Evolutionary conservation across 441 rosid genomes (phyloP).

Genomic region (Populus hybrid): DNA sequence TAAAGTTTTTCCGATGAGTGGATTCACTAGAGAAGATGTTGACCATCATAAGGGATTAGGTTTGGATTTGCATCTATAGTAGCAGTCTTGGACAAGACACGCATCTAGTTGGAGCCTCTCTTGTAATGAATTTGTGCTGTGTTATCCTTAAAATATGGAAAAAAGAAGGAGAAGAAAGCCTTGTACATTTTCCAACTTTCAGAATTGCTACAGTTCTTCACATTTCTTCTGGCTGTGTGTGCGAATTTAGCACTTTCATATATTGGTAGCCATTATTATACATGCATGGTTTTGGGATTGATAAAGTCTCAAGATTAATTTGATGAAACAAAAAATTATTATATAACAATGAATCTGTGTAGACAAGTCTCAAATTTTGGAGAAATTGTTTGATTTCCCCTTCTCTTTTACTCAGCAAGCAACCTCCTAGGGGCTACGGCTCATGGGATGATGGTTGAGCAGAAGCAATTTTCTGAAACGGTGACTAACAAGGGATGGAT

Average conservation of each 20-base stretch:
- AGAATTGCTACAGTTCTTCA: neutral
- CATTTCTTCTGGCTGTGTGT: neutral
- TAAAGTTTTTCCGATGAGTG: constrained; percentile 2
- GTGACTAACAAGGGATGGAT: neutral
- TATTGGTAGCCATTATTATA: neutral
- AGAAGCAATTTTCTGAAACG: neutral
- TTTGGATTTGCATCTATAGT: constrained; percentile 51
- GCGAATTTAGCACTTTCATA: neutral
- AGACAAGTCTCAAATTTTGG: too few species aligned
- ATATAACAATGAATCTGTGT: too few species aligned
- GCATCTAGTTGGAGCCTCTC: constrained; percentile 9
- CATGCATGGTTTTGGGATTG: neutral
- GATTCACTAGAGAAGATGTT: constrained; percentile 27
- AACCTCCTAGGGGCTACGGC: neutral
- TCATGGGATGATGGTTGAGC: neutral
- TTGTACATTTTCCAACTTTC: neutral
- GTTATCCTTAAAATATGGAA: neutral
- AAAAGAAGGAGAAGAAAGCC: neutral
- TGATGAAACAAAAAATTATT: too few species aligned
- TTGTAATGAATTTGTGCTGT: neutral
- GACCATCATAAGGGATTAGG: constrained; percentile 44
- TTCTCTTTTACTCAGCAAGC: neutral
- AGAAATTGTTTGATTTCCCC: too few species aligned
- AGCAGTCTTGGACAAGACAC: constrained; percentile 40
- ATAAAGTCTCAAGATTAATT: too few species aligned